Percentiles rank a stretch among this genome's conserved stretches.
Conservation (phyloP, 2,329 filamentous ascomycete genomes). For the Phialophora expanda region DNA sequence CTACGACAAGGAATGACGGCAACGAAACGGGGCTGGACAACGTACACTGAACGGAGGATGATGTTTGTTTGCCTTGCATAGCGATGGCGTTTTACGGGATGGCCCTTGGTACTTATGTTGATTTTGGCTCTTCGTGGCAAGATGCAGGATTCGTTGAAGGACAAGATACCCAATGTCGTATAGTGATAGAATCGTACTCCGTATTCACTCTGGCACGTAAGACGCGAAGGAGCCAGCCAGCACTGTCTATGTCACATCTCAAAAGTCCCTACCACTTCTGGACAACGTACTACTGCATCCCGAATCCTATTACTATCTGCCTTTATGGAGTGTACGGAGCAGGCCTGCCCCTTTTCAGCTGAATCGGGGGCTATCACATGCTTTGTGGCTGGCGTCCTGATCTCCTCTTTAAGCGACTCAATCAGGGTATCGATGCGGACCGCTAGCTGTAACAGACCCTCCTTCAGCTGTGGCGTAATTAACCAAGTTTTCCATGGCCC, state of each 20-base stretch:
- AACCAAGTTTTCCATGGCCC: not conserved
- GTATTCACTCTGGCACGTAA: not conserved
- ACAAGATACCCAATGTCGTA: slow-evolving; percentile 11
- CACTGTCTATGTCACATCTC: not conserved
- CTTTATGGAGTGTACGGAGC: not conserved
- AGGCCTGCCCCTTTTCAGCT: not conserved
- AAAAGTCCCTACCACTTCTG: not conserved
- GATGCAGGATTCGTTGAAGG: not conserved
- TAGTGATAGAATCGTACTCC: not conserved
- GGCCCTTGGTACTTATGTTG: not conserved
- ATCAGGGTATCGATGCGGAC: not conserved
- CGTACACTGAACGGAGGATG: not conserved
- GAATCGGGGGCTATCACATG: slow-evolving; percentile 4
- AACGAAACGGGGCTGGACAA: not conserved
- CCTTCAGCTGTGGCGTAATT: slow-evolving; percentile 23
- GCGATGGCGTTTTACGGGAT: slow-evolving; percentile 14
- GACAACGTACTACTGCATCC: not conserved
- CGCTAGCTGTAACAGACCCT: slow-evolving; percentile 1
- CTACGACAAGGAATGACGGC: slow-evolving; percentile 64
- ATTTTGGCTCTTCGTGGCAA: not conserved
- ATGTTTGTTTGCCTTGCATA: slow-evolving; percentile 10
- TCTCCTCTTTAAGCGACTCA: not conserved
- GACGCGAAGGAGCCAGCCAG: not conserved
- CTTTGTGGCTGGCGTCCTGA: slow-evolving; percentile 1
- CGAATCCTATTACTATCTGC: too few relatives aligned